Evolutionary conservation across 805 yeast species (phyloP).

Genomic region (Cyberlindnera americana): DNA sequence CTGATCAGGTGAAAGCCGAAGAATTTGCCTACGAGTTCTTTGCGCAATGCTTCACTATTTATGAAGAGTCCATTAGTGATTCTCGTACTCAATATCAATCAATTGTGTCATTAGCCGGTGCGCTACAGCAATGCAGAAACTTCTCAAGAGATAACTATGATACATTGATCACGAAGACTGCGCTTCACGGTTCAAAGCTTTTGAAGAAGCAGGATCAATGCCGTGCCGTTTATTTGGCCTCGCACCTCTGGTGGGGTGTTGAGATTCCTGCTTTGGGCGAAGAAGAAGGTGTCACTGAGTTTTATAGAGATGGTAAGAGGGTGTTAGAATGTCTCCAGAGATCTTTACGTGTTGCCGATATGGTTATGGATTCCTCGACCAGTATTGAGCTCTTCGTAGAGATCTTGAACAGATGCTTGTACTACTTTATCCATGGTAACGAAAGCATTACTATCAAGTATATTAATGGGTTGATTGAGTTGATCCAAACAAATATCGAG

Average conservation of each 20-base stretch:
- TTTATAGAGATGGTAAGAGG: constrained; percentile 55
- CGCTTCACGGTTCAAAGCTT: constrained; percentile 83
- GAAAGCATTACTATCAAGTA: constrained; percentile 65
- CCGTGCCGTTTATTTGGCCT: constrained; percentile 79
- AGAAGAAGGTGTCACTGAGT: constrained; percentile 40
- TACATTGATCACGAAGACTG: constrained; percentile 75
- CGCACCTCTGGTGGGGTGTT: constrained; percentile 93
- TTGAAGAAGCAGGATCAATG: constrained; percentile 94
- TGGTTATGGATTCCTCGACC: constrained; percentile 77
- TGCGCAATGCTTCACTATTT: constrained; percentile 81
- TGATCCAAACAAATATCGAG: constrained; percentile 62
- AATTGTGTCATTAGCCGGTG: constrained; percentile 45
- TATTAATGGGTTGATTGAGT: constrained; percentile 81
- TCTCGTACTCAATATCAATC: constrained; percentile 53
- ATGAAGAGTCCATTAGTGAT: constrained; percentile 62
- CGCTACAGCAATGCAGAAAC: constrained; percentile 48
- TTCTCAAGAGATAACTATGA: constrained; percentile 70
- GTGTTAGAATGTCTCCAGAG: constrained; percentile 90
- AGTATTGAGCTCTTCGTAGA: constrained; percentile 85
- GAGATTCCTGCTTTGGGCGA: constrained; percentile 49
- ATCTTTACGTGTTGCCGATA: constrained; percentile 85
- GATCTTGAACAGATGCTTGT: constrained; percentile 79
- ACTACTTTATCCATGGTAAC: constrained; percentile 81
- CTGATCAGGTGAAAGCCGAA: constrained; percentile 71
- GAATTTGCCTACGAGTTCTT: constrained; percentile 84